Conservation (phyloP, 768 basidiomycete genomes). For the Austroboletus eburneus region DNA sequence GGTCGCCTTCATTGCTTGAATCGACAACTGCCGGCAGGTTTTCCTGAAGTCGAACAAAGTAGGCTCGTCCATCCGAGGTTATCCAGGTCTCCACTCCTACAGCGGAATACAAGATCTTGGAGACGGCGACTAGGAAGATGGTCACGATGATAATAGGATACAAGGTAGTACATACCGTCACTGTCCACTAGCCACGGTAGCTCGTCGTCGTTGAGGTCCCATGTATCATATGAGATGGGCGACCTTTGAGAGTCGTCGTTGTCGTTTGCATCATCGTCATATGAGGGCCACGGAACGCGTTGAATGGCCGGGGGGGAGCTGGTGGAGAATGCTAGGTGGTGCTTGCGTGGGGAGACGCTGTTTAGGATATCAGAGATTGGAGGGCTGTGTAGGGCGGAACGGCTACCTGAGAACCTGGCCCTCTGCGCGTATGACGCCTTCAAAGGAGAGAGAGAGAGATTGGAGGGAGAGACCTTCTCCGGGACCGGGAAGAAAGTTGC, state of each 20-base stretch:
- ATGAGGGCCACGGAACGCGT: slow-evolving; percentile 77
- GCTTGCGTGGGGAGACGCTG: slow-evolving; percentile 72
- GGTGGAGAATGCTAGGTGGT: slow-evolving; percentile 72
- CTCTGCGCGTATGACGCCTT: slow-evolving; percentile 78
- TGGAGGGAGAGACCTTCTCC: slow-evolving; percentile 76
- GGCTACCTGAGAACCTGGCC: slow-evolving; percentile 65
- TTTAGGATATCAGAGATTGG: slow-evolving; percentile 3
- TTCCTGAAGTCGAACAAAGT: slow-evolving; percentile 66
- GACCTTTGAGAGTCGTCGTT: slow-evolving; percentile 31
- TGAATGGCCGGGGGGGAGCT: slow-evolving; percentile 71
- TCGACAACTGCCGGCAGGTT: slow-evolving; percentile 12
- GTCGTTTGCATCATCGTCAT: slow-evolving; percentile 39
- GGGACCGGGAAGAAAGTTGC: slow-evolving; percentile 71
- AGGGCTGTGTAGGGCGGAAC: slow-evolving; percentile 1
- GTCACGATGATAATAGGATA: neutral
- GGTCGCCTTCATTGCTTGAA: slow-evolving; percentile 43
- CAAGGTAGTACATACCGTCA: slow-evolving; percentile 48
- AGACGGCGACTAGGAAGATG: slow-evolving; percentile 51
- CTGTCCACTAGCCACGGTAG: slow-evolving; percentile 72
- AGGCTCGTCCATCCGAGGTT: slow-evolving; percentile 79
- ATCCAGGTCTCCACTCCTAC: slow-evolving; percentile 77
- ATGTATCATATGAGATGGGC: slow-evolving; percentile 59
- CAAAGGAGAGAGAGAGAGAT: slow-evolving; percentile 64
- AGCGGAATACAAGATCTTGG: slow-evolving; percentile 53
- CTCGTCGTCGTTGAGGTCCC: slow-evolving; percentile 61